Percentiles rank a stretch among this genome's conserved stretches.
phyloP scores from a whole-genome alignment of 768 basidiomycete genomes.

The Russula dissimulans region DNA sequence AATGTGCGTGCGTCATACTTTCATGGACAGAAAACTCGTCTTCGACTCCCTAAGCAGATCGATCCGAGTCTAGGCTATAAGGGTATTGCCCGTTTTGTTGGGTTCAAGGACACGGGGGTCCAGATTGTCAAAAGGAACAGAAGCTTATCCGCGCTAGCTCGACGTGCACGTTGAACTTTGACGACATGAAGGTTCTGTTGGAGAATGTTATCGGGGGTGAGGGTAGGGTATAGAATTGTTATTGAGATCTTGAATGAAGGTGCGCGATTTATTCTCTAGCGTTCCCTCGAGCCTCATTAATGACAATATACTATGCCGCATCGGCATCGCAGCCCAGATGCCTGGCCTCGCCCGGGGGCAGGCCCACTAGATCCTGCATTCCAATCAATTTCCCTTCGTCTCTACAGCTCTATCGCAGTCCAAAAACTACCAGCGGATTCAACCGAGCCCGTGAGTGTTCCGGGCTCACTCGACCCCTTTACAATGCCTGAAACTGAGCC shows the following conservation, averaged over 20 bases:
- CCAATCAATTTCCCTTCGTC: conserved; percentile 30
- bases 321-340: conserved; percentile 99
- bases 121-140: conserved; percentile 98
- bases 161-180: conserved; percentile 90
- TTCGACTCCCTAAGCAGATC: conserved; percentile 31
- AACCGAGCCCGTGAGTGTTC: conserved; percentile 57
- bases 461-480: conserved; percentile 58
- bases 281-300: neutral
- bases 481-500: conserved; percentile 45
- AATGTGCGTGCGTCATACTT: conserved; percentile 50
- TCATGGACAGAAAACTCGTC: neutral
- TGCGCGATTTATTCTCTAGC: conserved; percentile 12
- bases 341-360: conserved; percentile 88
- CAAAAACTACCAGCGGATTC: conserved; percentile 54
- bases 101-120: conserved; percentile 94
- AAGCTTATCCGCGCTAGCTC: conserved; percentile 95
- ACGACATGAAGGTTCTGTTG: conserved; percentile 77
- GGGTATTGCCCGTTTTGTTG: conserved; percentile 96
- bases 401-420: conserved; percentile 65
- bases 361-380: too few species aligned
- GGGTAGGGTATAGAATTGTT: conserved; percentile 95
- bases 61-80: conserved; percentile 96
- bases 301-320: conserved; percentile 46
- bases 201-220: conserved; percentile 90
- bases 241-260: conserved; percentile 97